Base-by-base conservation (phyloP, 345 rosid species). In the Durio zibethinus region DNA sequence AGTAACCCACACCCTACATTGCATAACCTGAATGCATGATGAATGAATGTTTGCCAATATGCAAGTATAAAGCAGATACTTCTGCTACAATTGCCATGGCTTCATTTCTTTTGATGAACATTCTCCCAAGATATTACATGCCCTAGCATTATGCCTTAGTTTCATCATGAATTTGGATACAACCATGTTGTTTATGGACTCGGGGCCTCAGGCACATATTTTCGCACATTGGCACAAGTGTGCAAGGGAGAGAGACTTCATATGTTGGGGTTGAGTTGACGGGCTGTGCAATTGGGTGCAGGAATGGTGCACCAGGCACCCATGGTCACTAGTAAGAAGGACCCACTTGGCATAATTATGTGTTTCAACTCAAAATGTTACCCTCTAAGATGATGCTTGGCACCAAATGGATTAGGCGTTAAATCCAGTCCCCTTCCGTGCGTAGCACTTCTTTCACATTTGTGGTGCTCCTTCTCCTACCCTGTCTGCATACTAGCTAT, bases 381-480 rank as follows among this genome's bases (percentile, higher is more conserved):
- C 52, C 76, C 48, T 76, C 31, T 74, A 14, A 68, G 61, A 70
- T 70, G 57, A 42, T 72, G 68, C 36, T 73, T 67, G 70, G 75
- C 73, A 40, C 69, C 57, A 75, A 52, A 56, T 48, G 75, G 57
- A 52, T 10, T 52, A 61, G 81, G 54, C 23, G 80, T 84, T 82
- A 74, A 82, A 86, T 86, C 87, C 48, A 82, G 80, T 76, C 80
- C 77, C 82, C 87, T 64, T 73, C 84, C 80, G 85, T 82, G 80
- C 89, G 62, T 67, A 66, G 80, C 82, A 83, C 84, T 56, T 67
- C 38, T 38, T 27, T 75, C 78, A 73, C 74, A 74, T 56, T 50
- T 77, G 62, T 78, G 75, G 83, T 72, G 82, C 73, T 42, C 42
- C 64, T 27, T 62, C 40, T 27, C 66, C 59, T 42, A 64, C 11